Conservation (phyloP, 2,329 filamentous ascomycete species). For the Aureobasidium sp. region DNA sequence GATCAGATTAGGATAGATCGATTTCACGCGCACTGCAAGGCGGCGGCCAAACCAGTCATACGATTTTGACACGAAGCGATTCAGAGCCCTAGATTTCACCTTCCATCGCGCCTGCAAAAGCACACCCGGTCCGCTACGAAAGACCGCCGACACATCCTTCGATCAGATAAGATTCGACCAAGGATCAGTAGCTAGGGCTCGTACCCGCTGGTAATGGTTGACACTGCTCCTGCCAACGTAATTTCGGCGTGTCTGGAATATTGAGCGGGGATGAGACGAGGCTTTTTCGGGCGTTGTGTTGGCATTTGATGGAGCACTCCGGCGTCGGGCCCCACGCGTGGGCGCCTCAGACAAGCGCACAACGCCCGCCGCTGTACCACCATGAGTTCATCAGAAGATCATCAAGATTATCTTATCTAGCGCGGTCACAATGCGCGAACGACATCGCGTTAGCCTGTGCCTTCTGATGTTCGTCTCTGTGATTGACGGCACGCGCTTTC, state of each 20-base stretch:
- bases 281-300: background rate
- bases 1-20: slow-evolving; percentile 6
- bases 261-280: background rate
- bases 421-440: slow-evolving; percentile 1
- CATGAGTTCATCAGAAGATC: slow-evolving; percentile 2
- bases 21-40: background rate
- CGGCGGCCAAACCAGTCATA: background rate
- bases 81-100: background rate
- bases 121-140: slow-evolving; percentile 2
- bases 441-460: slow-evolving; percentile 1
- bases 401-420: slow-evolving; percentile 15
- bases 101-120: background rate
- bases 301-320: background rate
- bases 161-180: slow-evolving; percentile 15
- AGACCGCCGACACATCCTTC: background rate
- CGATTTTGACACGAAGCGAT: slow-evolving; percentile 2
- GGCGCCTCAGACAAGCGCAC: background rate
- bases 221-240: background rate
- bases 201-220: background rate
- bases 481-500: slow-evolving; percentile 3
- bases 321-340: slow-evolving; percentile 7
- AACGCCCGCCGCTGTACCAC: background rate
- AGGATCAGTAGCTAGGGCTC: background rate
- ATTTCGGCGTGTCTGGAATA: slow-evolving; percentile 10
- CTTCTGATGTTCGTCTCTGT: background rate